Evolutionary conservation across 2,329 filamentous ascomycete genomes (phyloP), one percentile per base, ranked within the genome.

Genomic region (Scytalidium sp.): DNA sequence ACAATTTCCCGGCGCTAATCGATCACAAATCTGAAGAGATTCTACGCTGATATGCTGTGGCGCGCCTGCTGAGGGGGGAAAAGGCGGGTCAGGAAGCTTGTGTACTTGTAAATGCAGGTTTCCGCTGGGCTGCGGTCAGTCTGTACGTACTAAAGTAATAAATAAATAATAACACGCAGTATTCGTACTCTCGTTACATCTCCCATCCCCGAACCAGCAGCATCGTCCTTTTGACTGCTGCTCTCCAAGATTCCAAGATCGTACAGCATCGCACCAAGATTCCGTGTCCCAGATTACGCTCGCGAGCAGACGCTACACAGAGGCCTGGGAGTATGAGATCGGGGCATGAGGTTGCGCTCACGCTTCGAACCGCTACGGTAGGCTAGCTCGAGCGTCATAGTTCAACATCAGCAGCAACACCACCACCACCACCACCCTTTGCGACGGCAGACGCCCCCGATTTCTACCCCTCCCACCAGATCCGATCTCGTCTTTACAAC

Each of bases 281-380:
- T 39, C 21, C 43, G 42, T 19, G n/a, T 22, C 10, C 3, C 13
- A 19, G 3, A 3, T 17, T 25, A 27, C 6, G n/a, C 41, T 41
- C 47, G 17, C 29, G 42, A 42, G 15, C 19, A 20, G 29, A 21
- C 21, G 29, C 41, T 19, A 41, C 32, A 46, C 29, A 45, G 32
- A 48, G 45, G 41, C 49, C 22, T 40, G 46, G 49, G 51, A 59
- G 45, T 48, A 59, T 59, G 57, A 57, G 52, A 54, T 48, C 45
- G 48, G 52, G 55, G 52, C 43, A 46, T 50, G 47, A 51, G 45
- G 42, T 43, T 51, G 48, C 39, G 47, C 50, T 40, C 48, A 55
- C 51, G 43, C 47, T 36, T 36, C 32, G 50, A 41, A 47, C 49
- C 44, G 43, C 47, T 50, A 54, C 47, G 25, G 51, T 44, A 53